Base-by-base conservation (phyloP, 2,329 filamentous ascomycete species). In the Xylaria sp. region DNA sequence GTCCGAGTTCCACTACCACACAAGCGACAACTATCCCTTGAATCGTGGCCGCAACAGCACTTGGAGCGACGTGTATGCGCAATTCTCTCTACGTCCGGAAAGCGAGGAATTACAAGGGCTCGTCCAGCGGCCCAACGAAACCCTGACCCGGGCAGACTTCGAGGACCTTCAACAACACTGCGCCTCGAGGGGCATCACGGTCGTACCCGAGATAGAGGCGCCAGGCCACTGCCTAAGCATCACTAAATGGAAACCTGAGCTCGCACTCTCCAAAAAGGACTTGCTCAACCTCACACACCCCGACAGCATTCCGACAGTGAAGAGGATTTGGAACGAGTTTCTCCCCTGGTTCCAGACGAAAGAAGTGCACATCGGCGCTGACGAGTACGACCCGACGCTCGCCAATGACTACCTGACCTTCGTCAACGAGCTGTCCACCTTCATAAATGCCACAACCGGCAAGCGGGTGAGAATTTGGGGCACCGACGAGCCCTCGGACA, bases 301-400 rank as follows among this genome's bases (percentile, higher is more conserved):
- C 0, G 81, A 83, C 5, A 83, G 82, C 0, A 77, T 84, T n/a
- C 80, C 83, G 0, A 77, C 78, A 0, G 76, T 85, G 60, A 75
- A 85, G 66, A 72, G 74, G 0, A 82, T 85, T 54, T 86, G 83
- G 82, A 70, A 73, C 10, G 79, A 80, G 10, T 84, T 85, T 47
- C 69, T 85, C 9, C 82, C 82, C 1, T 85, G 82, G 82, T 85
- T 85, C 53, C 76, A 84, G 29, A 80, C 75, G 4, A 85, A 84
- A 64, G 79, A 81, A 21, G 80, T 85, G 1, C 81, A 84, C 61
- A 80, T 86, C 10, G 83, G 83, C 0, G 83, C 82, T 1, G 83
- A 86, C 60, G 83, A 86, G 67, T 85, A 85, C 60, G 68, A 79
- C 58, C 62, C 77, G 11, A 71, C 72, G 0, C 69, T 81, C 3